Conservation (phyloP, 805 yeast genomes). For the Yarrowia sp. region DNA sequence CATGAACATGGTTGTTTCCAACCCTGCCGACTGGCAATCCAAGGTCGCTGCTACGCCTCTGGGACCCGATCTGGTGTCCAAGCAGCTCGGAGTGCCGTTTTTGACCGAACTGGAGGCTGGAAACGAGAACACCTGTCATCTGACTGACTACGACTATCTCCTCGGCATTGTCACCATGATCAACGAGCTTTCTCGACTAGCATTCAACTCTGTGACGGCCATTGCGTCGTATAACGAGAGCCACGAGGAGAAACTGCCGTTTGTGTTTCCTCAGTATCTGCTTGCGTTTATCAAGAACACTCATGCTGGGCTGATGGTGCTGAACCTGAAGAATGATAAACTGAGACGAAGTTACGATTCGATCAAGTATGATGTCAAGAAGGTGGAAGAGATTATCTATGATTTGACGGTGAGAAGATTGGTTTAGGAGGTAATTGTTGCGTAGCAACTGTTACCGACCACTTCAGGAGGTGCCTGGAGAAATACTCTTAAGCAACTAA, state of each 20-base stretch:
- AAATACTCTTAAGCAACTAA: too few species aligned
- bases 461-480: too few species aligned
- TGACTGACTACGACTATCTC: slow-evolving; percentile 47
- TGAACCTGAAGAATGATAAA: slow-evolving; percentile 48
- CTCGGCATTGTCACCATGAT: slow-evolving; percentile 45
- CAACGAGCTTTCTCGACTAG: slow-evolving; percentile 47
- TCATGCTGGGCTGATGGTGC: slow-evolving; percentile 46
- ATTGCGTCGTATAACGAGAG: slow-evolving; percentile 40
- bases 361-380: slow-evolving; percentile 49
- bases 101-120: slow-evolving; percentile 35
- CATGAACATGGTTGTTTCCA: slow-evolving; percentile 9
- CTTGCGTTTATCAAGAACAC: slow-evolving; percentile 44
- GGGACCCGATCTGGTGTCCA: slow-evolving; percentile 22
- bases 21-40: slow-evolving; percentile 12
- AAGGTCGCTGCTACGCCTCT: slow-evolving; percentile 19
- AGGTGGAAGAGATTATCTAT: slow-evolving; percentile 49
- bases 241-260: slow-evolving; percentile 35
- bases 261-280: slow-evolving; percentile 42
- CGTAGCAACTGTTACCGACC: too few species aligned
- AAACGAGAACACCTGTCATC: slow-evolving; percentile 30
- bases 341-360: slow-evolving; percentile 47
- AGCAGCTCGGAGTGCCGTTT: slow-evolving; percentile 31
- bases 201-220: slow-evolving; percentile 46
- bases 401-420: slow-evolving; percentile 46
- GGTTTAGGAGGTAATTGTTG: background rate